Percentiles rank a stretch among this genome's conserved stretches.
Conservation (phyloP, 305 asterid species). For the Fraxinus albicans region DNA sequence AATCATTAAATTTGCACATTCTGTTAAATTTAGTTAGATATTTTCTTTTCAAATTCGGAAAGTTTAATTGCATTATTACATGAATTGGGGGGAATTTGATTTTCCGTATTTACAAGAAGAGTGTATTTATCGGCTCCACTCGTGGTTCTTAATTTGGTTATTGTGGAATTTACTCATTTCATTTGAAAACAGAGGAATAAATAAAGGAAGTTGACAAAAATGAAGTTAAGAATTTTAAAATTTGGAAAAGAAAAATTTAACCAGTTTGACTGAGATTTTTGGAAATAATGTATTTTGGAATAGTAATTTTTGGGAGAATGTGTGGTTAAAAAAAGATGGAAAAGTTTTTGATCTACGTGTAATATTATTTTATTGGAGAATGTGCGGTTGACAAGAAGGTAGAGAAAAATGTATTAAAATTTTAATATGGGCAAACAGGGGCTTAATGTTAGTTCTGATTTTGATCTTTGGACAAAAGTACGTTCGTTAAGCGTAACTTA, state of each 20-base stretch:
- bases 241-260: neutral
- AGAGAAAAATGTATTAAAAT: no score
- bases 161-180: conserved; percentile 11
- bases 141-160: neutral
- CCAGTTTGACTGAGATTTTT: no score
- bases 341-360: no score
- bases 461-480: neutral
- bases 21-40: neutral
- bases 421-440: no score
- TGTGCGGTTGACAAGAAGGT: no score
- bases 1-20: neutral
- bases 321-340: no score
- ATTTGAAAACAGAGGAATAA: neutral
- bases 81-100: neutral
- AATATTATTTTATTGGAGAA: no score
- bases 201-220: neutral
- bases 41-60: neutral
- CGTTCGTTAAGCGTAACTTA: neutral
- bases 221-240: conserved; percentile 4
- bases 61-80: neutral
- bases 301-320: no score
- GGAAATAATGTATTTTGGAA: no score
- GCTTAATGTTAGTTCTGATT: neutral
- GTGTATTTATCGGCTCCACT: neutral
- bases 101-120: neutral